phyloP scores from a whole-genome alignment of 139 green algal genomes.

The Ulvella scutata region DNA sequence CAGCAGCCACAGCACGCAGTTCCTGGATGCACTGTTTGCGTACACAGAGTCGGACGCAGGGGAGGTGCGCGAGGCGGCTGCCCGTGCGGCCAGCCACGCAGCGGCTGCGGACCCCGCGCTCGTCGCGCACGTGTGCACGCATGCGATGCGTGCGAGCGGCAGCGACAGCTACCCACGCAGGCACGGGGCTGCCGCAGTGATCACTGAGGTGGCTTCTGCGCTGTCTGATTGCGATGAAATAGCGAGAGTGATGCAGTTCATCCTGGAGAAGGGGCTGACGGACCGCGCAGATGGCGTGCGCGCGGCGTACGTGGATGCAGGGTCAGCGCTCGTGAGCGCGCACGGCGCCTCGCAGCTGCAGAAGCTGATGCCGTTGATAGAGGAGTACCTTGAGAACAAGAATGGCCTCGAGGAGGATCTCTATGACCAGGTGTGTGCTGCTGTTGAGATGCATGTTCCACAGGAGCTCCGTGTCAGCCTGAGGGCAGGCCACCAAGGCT shows the following conservation, averaged over 20 bases:
- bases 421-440: constrained; percentile 62
- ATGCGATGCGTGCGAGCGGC: background rate
- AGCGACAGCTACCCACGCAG: background rate
- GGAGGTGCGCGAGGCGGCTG: background rate
- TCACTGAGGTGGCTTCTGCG: constrained; percentile 32
- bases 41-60: constrained; percentile 2
- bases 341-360: constrained; percentile 34
- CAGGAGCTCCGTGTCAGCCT: background rate
- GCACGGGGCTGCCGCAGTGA: constrained; percentile 34
- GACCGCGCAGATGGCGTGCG: constrained; percentile 46
- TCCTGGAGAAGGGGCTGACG: constrained; percentile 60
- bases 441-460: background rate
- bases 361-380: constrained; percentile 77
- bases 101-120: constrained; percentile 12
- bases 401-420: constrained; percentile 21
- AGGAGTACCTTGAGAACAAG: constrained; percentile 55
- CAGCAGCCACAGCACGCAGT: background rate
- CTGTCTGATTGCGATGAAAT: constrained; percentile 37
- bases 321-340: constrained; percentile 57
- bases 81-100: background rate
- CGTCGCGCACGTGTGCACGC: constrained; percentile 15
- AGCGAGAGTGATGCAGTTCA: constrained; percentile 51
- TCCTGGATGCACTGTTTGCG: background rate
- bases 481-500: no score
- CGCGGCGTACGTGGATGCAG: constrained; percentile 11